phyloP scores from a whole-genome alignment of 129 eudicot genomes.

The Apium graveolens region DNA sequence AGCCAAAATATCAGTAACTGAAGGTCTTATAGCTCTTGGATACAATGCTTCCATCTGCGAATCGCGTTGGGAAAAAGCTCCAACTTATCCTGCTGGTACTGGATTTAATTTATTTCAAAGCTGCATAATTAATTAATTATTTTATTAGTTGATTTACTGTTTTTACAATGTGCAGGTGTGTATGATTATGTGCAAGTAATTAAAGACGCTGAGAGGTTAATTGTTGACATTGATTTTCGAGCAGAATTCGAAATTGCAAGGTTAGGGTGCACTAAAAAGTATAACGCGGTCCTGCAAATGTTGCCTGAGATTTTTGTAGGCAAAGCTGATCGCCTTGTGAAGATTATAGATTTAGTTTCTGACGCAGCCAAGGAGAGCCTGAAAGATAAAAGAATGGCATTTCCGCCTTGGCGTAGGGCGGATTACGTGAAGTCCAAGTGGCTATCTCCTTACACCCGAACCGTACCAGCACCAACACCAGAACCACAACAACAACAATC shows the following conservation, averaged over 20 bases:
- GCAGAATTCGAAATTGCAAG: constrained; percentile 88
- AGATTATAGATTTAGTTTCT: constrained; percentile 45
- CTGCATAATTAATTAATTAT: not conserved
- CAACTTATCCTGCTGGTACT: constrained; percentile 64
- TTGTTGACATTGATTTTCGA: constrained; percentile 80
- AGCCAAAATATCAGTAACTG: constrained; percentile 35
- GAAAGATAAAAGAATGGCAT: constrained; percentile 81
- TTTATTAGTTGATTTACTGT: not conserved
- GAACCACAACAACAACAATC: not conserved
- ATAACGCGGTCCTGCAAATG: constrained; percentile 52
- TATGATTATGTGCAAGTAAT: constrained; percentile 66
- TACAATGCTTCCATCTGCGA: constrained; percentile 66
- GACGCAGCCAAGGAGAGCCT: constrained; percentile 76
- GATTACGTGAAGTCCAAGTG: constrained; percentile 84
- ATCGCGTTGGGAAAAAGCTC: constrained; percentile 73
- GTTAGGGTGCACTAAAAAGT: constrained; percentile 45
- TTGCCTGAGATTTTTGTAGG: constrained; percentile 75
- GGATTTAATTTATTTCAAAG: not conserved
- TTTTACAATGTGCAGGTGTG: constrained; percentile 39
- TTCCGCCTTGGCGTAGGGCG: constrained; percentile 95
- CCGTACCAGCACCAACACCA: too few species aligned
- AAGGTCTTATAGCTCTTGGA: constrained; percentile 52
- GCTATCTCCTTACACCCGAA: constrained; percentile 56
- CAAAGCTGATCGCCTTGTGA: constrained; percentile 65
- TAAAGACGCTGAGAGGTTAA: constrained; percentile 52